Percentiles rank a stretch among this genome's conserved stretches.
phyloP scores from a whole-genome alignment of 2,329 filamentous ascomycete species.

The Aspergillus ochraceoroseus region DNA sequence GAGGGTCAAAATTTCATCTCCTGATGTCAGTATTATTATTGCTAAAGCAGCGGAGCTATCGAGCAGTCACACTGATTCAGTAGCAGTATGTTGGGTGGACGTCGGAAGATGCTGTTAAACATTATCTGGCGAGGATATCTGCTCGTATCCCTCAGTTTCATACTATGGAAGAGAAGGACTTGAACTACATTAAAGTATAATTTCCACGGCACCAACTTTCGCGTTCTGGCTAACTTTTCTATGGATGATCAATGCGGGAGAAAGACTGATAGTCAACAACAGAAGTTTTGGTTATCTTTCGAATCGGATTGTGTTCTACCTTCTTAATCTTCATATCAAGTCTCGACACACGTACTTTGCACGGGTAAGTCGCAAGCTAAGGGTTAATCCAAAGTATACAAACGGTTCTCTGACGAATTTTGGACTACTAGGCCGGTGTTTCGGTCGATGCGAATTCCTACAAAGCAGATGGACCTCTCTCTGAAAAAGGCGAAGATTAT shows the following conservation, averaged over 20 bases:
- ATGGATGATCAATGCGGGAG: constrained; percentile 91
- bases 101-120: constrained; percentile 81
- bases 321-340: constrained; percentile 97
- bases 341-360: constrained; percentile 89
- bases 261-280: constrained; percentile 92
- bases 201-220: neutral
- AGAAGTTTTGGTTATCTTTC: constrained; percentile 94
- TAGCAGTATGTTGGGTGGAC: constrained; percentile 80
- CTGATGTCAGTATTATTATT: constrained; percentile 62
- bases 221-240: constrained; percentile 14
- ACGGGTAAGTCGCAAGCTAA: constrained; percentile 46
- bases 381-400: neutral
- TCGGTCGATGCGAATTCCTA: constrained; percentile 86
- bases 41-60: too few relatives aligned
- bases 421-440: constrained; percentile 58
- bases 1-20: constrained; percentile 95
- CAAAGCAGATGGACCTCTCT: constrained; percentile 82
- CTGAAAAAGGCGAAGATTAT: constrained; percentile 73
- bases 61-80: too few relatives aligned
- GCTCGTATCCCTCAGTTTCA: constrained; percentile 93
- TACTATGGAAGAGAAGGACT: constrained; percentile 87
- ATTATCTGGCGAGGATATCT: constrained; percentile 85
- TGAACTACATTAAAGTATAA: constrained; percentile 85
- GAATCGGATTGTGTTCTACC: constrained; percentile 95
- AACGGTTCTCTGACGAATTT: neutral